Evolutionary conservation across 2,329 filamentous ascomycete species (phyloP), one percentile per base, ranked within the genome.

Genomic region (Rhinocladiella mackenziei): DNA sequence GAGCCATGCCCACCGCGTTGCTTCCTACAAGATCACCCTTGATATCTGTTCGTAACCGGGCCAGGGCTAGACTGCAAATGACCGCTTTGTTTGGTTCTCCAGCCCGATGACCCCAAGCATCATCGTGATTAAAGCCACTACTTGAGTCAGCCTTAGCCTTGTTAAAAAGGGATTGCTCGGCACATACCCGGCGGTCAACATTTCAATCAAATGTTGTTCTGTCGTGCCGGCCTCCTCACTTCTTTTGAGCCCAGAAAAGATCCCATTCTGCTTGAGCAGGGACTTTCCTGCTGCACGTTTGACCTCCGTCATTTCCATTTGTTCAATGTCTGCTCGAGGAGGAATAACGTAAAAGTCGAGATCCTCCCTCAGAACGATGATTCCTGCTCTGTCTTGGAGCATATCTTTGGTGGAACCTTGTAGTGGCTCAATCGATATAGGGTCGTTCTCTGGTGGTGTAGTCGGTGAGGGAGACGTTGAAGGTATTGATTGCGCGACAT

Each of bases 81-180:
- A 98, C 92, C 14, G 92, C 92, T 72, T 98, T 98, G 72, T 94
- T 94, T 9, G 92, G 92, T 67, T 98, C 92, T 44, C 88, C 86
- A n/a, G 92, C 91, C 47, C 92, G 85, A 65, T 98, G 91, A 23
- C 92, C 92, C 92, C 92, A 98, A 52, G 73, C 77, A 64, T 98
- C 92, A 54, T 96, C 86, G 60, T 94, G 87, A 63, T 97, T 89
- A 71, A 98, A 98, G 26, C 92, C 92, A 57, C 92, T 97, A 56
- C 7, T 34, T 36, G 26, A 15, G 22, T 56, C 56, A 56, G 14
- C 17, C 35, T 40, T n/a, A n/a, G n/a, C n/a, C n/a, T n/a, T n/a
- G n/a, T n/a, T n/a, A n/a, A n/a, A n/a, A n/a, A n/a, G n/a, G n/a
- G n/a, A n/a, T n/a, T n/a, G n/a, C n/a, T n/a, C n/a, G n/a, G n/a